Conservation (phyloP, 495 filamentous ascomycete species). For the Massariosphaeria phaeospora region DNA sequence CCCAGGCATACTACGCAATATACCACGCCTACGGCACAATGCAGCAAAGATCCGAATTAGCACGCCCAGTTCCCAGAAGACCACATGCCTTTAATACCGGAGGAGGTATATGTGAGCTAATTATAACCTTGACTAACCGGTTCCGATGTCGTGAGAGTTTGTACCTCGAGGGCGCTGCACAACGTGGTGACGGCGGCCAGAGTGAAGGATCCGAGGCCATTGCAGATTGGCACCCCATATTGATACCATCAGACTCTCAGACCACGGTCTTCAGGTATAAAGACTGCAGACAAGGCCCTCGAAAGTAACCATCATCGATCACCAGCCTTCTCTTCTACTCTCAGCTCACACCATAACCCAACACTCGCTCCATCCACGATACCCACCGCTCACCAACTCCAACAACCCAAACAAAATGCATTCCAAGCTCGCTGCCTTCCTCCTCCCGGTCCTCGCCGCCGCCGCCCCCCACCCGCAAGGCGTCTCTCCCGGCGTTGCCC, state of each 20-base stretch:
- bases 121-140: conserved; percentile 18
- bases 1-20: conserved; percentile 14
- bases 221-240: conserved; percentile 16
- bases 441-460: conserved; percentile 45
- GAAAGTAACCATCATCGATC: conserved; percentile 21
- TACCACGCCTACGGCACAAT: conserved; percentile 22
- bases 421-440: conserved; percentile 43
- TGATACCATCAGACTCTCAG: neutral
- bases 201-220: conserved; percentile 11
- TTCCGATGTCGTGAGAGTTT: conserved; percentile 1
- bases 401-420: conserved; percentile 42
- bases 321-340: conserved; percentile 3
- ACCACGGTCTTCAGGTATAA: conserved; percentile 15
- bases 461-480: conserved; percentile 42
- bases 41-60: conserved; percentile 6
- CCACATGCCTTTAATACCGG: neutral
- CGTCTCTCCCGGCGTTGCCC: conserved; percentile 40
- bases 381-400: neutral
- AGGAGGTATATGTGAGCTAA: conserved; percentile 20
- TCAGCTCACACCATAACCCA: neutral
- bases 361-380: neutral
- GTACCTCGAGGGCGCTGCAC: conserved; percentile 14
- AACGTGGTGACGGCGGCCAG: conserved; percentile 15
- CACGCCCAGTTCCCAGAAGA: conserved; percentile 12
- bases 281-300: neutral